Percentiles rank a stretch among this genome's conserved stretches.
Evolutionary conservation across 1,284 basidiomycete genomes (phyloP).

Genomic region (Apiotrichum siamense): DNA sequence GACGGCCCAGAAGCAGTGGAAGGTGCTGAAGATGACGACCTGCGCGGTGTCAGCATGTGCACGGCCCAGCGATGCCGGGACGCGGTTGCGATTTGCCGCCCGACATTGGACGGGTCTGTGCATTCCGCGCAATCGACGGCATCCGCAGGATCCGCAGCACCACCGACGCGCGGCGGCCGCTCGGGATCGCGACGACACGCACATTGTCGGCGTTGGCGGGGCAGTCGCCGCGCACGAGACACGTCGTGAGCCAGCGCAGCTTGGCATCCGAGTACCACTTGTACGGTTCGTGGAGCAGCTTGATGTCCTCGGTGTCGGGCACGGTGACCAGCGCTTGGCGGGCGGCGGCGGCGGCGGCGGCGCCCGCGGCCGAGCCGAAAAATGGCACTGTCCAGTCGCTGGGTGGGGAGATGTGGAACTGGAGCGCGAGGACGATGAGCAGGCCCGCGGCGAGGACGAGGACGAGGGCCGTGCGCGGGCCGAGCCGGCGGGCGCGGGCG

Average conservation of each 20-base stretch:
- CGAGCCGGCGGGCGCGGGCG: not conserved
- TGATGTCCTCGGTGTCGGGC: not conserved
- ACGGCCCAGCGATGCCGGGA: no score
- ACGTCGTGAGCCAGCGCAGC: slow-evolving; percentile 11
- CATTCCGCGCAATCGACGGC: no score
- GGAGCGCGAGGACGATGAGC: not conserved
- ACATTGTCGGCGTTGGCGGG: slow-evolving; percentile 13
- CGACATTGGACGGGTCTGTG: no score
- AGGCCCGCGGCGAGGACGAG: not conserved
- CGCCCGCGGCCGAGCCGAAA: not conserved
- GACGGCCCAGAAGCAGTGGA: slow-evolving; percentile 11
- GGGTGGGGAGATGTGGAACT: not conserved
- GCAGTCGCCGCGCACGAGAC: slow-evolving; percentile 9
- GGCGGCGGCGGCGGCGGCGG: not conserved
- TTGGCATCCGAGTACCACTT: slow-evolving; percentile 15
- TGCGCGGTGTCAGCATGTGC: not conserved
- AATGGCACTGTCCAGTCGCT: no score
- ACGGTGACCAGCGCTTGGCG: not conserved
- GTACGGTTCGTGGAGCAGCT: slow-evolving; percentile 4
- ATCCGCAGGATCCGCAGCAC: not conserved
- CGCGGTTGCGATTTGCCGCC: no score
- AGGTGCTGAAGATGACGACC: slow-evolving; percentile 4
- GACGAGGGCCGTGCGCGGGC: not conserved
- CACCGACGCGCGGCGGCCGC: no score
- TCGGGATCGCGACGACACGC: not conserved